Conservation (phyloP, 2,329 filamentous ascomycete genomes). For the Helminthosporium solani region DNA sequence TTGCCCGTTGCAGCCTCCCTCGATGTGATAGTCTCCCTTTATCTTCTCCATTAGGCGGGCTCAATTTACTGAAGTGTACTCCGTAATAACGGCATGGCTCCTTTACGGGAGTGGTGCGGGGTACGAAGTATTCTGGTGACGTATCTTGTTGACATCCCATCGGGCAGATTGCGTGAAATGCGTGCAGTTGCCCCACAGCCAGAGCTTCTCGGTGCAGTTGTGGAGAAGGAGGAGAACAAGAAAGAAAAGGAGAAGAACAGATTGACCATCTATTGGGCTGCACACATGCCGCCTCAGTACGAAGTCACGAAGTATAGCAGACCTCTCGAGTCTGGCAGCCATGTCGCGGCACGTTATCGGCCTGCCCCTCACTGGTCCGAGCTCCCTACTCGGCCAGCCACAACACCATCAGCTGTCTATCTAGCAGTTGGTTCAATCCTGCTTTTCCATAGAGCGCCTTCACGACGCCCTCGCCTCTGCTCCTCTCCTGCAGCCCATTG, state of each 20-base stretch:
- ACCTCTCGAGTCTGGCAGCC: too few relatives aligned
- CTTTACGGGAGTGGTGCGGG: too few relatives aligned
- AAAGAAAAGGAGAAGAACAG: too few relatives aligned
- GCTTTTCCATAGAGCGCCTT: neutral
- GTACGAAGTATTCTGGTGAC: neutral
- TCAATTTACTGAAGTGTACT: neutral
- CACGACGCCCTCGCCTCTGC: neutral
- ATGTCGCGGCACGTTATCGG: neutral
- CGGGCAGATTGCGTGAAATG: neutral
- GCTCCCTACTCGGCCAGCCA: conserved; percentile 15
- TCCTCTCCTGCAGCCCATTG: too few relatives aligned
- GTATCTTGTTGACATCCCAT: neutral
- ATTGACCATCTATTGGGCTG: too few relatives aligned
- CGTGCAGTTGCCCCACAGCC: neutral
- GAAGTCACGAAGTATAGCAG: too few relatives aligned
- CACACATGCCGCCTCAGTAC: too few relatives aligned
- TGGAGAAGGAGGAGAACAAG: too few relatives aligned
- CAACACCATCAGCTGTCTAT: conserved; percentile 8
- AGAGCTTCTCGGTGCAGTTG: too few relatives aligned
- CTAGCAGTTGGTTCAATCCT: conserved; percentile 8
- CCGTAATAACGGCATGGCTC: too few relatives aligned
- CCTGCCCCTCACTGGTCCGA: conserved; percentile 33
- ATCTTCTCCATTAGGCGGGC: too few relatives aligned
- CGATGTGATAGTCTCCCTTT: too few relatives aligned
- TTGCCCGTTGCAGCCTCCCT: neutral